phyloP scores from a whole-genome alignment of 495 filamentous ascomycete genomes.

The Neurospora sp. region DNA sequence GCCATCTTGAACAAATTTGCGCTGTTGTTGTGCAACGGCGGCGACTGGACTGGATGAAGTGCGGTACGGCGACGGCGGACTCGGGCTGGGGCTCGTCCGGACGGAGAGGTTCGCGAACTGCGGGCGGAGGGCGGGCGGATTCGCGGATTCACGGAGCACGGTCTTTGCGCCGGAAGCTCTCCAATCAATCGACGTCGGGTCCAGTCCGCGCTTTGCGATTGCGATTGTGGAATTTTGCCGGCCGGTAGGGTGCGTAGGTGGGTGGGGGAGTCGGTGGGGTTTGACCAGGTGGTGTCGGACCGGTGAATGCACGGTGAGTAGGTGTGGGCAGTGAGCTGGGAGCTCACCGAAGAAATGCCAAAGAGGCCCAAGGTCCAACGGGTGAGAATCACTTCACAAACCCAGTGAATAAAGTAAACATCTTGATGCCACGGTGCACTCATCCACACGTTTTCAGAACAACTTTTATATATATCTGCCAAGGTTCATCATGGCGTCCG shows the following conservation, averaged over 20 bases:
- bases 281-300: neutral
- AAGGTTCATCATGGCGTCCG: no score
- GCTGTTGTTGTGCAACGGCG: neutral
- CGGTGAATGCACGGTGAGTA: neutral
- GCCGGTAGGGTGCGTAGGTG: neutral
- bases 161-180: neutral
- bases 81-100: neutral
- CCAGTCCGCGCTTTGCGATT: neutral
- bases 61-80: neutral
- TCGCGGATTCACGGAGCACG: neutral
- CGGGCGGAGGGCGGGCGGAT: neutral
- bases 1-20: slow-evolving; percentile 32
- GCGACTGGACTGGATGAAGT: neutral
- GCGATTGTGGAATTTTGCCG: neutral
- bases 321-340: neutral
- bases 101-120: neutral
- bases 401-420: no score
- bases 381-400: no score
- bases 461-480: no score
- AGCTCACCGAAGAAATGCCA: neutral
- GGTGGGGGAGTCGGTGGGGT: neutral
- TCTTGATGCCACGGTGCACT: no score
- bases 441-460: no score
- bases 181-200: neutral
- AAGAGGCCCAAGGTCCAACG: neutral